These are phyloP conservation scores for Inonotus hispidus DNA, from an alignment of 1,284 basidiomycete genomes.

Conservation along the genomic window DNA sequence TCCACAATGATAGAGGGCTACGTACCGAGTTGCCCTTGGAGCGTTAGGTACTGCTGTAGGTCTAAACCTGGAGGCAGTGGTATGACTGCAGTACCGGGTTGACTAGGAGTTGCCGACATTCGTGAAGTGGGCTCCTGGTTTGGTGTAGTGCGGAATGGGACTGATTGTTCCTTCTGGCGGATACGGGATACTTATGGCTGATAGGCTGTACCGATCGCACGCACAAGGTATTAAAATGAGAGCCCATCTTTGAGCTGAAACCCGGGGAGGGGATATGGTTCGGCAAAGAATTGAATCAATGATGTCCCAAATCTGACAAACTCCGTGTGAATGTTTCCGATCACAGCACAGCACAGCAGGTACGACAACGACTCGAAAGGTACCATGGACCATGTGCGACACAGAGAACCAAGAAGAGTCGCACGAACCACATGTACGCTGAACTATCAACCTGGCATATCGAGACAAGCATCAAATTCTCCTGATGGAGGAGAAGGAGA, in stretches of 20 bases:
- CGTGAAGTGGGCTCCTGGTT: neutral
- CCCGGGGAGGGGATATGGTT: too few relatives aligned
- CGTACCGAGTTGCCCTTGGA: slow-evolving; percentile 16
- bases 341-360: neutral
- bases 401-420: too few relatives aligned
- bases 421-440: too few relatives aligned
- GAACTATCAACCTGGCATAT: too few relatives aligned
- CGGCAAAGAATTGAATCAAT: neutral
- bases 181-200: too few relatives aligned
- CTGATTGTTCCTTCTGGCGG: neutral
- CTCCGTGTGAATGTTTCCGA: neutral
- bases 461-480: too few relatives aligned
- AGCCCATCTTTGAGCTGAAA: too few relatives aligned
- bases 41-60: slow-evolving; percentile 13
- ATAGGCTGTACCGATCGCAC: too few relatives aligned
- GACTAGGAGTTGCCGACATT: neutral
- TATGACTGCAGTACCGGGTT: slow-evolving; percentile 7
- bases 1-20: neutral
- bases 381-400: too few relatives aligned
- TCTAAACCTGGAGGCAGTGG: slow-evolving; percentile 17
- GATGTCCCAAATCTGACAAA: neutral
- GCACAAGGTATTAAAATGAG: too few relatives aligned
- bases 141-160: neutral
- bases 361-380: too few relatives aligned
- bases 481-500: too few relatives aligned